These are phyloP conservation scores for Scedosporium boydii DNA, from an alignment of 2,329 filamentous ascomycete genomes.

Conservation along the genomic window DNA sequence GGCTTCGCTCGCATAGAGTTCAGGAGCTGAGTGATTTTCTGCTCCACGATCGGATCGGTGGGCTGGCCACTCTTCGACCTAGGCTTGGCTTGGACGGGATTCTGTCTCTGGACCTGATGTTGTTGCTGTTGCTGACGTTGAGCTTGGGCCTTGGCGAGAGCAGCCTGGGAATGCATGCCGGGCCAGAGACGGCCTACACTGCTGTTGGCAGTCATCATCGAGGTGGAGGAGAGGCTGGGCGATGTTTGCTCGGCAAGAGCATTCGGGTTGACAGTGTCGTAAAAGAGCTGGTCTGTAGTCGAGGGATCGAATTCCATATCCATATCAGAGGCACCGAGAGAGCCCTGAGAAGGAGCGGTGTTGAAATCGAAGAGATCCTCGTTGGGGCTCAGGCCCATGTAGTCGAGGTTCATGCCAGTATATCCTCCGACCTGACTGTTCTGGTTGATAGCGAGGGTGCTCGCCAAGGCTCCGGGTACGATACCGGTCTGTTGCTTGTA, in stretches of 20 bases:
- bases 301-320: conserved; percentile 49
- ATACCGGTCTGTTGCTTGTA: conserved; percentile 95
- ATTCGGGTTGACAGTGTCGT: conserved; percentile 61
- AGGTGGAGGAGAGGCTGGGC: conserved; percentile 34
- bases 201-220: conserved; percentile 29
- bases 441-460: conserved; percentile 69
- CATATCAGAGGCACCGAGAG: conserved; percentile 51
- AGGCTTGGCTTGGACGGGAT: conserved; percentile 31
- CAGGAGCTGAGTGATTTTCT: conserved; percentile 86
- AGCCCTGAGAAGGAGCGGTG: conserved; percentile 51
- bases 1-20: conserved; percentile 83
- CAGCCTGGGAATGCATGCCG: conserved; percentile 87
- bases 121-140: conserved; percentile 50
- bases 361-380: conserved; percentile 67
- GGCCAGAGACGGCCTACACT: conserved; percentile 68
- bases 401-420: conserved; percentile 39
- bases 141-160: conserved; percentile 62
- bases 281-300: conserved; percentile 55
- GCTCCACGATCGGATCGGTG: conserved; percentile 67
- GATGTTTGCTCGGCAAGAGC: conserved; percentile 49
- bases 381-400: conserved; percentile 45
- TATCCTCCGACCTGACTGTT: conserved; percentile 44
- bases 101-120: conserved; percentile 37
- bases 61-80: conserved; percentile 42
- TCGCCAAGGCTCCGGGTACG: conserved; percentile 72